Evolutionary conservation across 1,284 basidiomycete genomes (phyloP).

Genomic region (Trichosporon asahii): DNA sequence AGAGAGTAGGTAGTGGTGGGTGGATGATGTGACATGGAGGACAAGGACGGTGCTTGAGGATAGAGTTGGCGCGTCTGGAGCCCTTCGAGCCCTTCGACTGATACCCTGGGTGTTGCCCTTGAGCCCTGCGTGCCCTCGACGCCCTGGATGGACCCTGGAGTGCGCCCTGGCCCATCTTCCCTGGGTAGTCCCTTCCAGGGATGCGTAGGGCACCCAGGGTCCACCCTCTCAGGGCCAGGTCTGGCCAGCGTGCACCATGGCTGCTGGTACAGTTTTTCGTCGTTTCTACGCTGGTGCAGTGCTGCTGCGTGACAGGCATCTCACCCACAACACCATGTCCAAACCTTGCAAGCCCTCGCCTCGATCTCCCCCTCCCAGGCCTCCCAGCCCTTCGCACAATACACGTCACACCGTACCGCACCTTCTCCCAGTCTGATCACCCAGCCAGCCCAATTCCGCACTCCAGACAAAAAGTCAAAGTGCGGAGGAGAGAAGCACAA

Average conservation of each 20-base stretch:
- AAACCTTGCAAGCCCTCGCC: too few species aligned
- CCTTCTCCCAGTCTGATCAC: too few species aligned
- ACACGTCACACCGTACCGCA: neutral
- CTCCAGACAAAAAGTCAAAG: too few species aligned
- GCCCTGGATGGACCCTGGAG: neutral
- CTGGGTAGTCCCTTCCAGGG: conserved; percentile 1
- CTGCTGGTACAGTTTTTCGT: neutral
- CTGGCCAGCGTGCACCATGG: neutral
- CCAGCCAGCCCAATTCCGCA: too few species aligned
- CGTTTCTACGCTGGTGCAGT: neutral
- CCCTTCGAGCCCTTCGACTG: neutral
- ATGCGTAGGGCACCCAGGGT: neutral
- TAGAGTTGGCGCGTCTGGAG: conserved; percentile 1
- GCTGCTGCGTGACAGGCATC: neutral
- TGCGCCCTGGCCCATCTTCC: neutral
- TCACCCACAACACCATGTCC: too few species aligned
- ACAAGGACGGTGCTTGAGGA: neutral
- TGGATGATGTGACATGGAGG: neutral
- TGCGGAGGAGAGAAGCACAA: too few species aligned
- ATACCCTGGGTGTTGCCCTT: too few species aligned
- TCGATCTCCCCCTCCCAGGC: too few species aligned
- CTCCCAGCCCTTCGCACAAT: too few species aligned
- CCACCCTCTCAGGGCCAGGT: neutral
- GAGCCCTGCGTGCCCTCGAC: neutral
- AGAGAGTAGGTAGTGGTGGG: neutral